A percentile compares a stretch with the other conserved stretches of the same genome.
Conservation (phyloP, 2,329 filamentous ascomycete genomes). For the Fusarium sublunatum region DNA sequence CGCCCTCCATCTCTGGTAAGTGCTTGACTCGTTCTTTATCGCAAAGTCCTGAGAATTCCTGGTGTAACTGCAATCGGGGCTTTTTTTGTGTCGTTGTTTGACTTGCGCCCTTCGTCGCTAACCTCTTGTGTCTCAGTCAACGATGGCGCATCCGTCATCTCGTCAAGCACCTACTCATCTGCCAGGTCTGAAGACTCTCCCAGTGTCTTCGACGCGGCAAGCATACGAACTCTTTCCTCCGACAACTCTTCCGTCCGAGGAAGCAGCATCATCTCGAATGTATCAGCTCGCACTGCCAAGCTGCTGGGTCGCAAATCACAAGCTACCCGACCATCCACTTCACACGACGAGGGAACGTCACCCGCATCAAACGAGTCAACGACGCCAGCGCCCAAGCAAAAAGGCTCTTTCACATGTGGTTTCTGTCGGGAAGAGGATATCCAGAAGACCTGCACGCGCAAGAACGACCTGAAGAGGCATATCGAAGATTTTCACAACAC, state of each 20-base stretch:
- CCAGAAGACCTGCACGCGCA: conserved; percentile 57
- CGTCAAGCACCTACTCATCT: conserved; percentile 51
- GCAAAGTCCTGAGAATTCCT: background rate
- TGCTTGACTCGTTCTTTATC: conserved; percentile 18
- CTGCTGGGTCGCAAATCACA: conserved; percentile 48
- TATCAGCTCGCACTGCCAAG: conserved; percentile 53
- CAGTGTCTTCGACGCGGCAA: conserved; percentile 53
- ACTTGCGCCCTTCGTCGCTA: conserved; percentile 10
- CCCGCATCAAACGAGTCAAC: conserved; percentile 42
- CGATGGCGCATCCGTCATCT: conserved; percentile 51
- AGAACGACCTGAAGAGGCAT: conserved; percentile 62
- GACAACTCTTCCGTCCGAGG: conserved; percentile 55
- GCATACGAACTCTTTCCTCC: conserved; percentile 54
- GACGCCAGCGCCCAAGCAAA: conserved; percentile 50
- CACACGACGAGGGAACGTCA: conserved; percentile 42
- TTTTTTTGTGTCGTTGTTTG: background rate
- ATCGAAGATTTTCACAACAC: conserved; percentile 62
- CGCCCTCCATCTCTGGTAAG: conserved; percentile 47
- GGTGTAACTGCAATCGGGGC: background rate
- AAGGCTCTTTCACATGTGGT: conserved; percentile 53
- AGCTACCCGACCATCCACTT: conserved; percentile 40
- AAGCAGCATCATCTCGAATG: conserved; percentile 56
- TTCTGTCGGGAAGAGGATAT: conserved; percentile 58
- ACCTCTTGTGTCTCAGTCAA: conserved; percentile 36
- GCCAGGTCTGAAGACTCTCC: conserved; percentile 51